phyloP scores from a whole-genome alignment of 768 basidiomycete genomes.

The Lentinus brumalis region DNA sequence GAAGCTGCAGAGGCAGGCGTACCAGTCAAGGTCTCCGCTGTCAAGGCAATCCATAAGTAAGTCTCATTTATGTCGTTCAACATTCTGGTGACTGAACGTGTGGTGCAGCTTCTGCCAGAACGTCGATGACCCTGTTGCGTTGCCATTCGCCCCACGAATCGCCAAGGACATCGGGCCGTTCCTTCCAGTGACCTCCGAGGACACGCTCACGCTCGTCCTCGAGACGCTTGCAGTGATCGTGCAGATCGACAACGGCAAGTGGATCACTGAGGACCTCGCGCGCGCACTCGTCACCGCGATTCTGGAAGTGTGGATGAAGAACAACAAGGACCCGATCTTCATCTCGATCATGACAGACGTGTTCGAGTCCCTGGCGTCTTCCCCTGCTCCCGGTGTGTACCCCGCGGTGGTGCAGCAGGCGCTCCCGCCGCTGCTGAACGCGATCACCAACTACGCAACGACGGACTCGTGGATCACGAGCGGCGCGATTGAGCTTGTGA shows the following conservation, averaged over 20 bases:
- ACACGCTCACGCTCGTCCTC: slow-evolving; percentile 84
- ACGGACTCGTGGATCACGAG: slow-evolving; percentile 75
- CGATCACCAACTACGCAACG: slow-evolving; percentile 57
- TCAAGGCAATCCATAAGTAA: slow-evolving; percentile 92
- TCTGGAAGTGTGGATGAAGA: slow-evolving; percentile 84
- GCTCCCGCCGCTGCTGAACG: slow-evolving; percentile 69
- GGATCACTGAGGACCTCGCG: slow-evolving; percentile 71
- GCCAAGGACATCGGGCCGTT: slow-evolving; percentile 84
- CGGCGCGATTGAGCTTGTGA: slow-evolving; percentile 81
- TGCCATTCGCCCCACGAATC: slow-evolving; percentile 70
- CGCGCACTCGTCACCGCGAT: slow-evolving; percentile 64
- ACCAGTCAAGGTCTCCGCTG: slow-evolving; percentile 93
- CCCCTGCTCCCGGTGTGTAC: slow-evolving; percentile 62
- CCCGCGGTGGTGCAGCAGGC: slow-evolving; percentile 71
- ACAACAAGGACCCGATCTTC: slow-evolving; percentile 90
- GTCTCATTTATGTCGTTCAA: slow-evolving; percentile 22
- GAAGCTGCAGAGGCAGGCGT: slow-evolving; percentile 70
- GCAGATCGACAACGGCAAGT: slow-evolving; percentile 69
- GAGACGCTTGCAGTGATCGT: slow-evolving; percentile 84
- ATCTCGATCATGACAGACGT: slow-evolving; percentile 85
- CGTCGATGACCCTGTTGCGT: slow-evolving; percentile 59
- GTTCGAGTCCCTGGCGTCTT: slow-evolving; percentile 66
- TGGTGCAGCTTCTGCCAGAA: slow-evolving; percentile 67
- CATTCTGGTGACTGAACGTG: slow-evolving; percentile 11
- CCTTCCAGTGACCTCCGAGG: slow-evolving; percentile 76